Conservation (phyloP, 192 early-diverging fungal species). For the Powellomyces hirtus region DNA sequence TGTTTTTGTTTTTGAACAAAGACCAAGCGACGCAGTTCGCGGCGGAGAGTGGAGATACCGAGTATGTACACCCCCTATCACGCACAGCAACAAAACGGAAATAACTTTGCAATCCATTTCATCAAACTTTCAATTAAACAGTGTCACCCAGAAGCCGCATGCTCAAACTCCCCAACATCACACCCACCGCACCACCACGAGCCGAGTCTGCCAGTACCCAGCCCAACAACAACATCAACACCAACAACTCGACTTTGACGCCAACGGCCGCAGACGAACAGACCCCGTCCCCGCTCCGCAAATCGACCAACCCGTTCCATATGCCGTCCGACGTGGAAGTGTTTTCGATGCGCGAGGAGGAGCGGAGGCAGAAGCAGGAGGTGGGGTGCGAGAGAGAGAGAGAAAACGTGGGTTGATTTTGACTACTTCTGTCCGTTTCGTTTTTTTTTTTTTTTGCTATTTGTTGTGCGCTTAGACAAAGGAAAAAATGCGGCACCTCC, state of each 20-base stretch:
- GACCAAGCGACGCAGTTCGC: neutral
- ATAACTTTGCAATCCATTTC: neutral
- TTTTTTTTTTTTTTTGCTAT: neutral
- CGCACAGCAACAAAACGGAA: neutral
- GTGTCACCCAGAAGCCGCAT: constrained; percentile 45
- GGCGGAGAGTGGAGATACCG: neutral
- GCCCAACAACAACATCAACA: neutral
- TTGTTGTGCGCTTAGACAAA: constrained; percentile 42
- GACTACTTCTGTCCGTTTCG: neutral
- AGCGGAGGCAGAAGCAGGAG: constrained; percentile 42
- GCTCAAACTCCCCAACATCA: constrained; percentile 50
- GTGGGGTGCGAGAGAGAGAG: constrained; percentile 4
- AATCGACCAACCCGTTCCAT: constrained; percentile 49
- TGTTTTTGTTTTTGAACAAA: no score
- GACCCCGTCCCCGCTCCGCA: neutral
- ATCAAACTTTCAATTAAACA: neutral
- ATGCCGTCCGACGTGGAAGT: constrained; percentile 58
- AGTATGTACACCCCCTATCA: no score
- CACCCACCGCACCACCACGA: neutral
- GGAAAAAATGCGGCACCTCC: constrained; percentile 40
- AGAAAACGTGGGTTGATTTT: neutral
- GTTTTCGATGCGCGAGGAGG: constrained; percentile 52
- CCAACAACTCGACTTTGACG: neutral
- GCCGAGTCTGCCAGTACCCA: neutral
- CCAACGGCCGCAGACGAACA: neutral